A percentile compares a stretch with the other conserved stretches of the same genome.
Conservation (phyloP, 2,329 filamentous ascomycete genomes). For the Colletotrichum liriopes region DNA sequence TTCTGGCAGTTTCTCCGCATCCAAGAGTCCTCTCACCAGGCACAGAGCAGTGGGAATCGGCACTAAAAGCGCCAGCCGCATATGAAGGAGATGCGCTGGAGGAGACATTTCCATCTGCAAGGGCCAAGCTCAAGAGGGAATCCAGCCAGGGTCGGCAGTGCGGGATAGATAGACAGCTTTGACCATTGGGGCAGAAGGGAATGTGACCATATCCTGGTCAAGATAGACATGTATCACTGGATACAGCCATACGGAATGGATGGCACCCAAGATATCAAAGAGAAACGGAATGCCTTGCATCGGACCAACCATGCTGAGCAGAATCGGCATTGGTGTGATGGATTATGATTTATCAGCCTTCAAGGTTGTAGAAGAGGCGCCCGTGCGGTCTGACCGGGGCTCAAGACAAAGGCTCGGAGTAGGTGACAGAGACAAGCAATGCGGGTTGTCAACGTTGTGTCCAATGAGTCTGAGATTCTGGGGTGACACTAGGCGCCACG, state of each 20-base stretch:
- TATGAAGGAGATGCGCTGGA: conserved; percentile 6
- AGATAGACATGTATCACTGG: background rate
- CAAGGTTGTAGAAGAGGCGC: conserved; percentile 10
- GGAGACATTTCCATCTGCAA: conserved; percentile 18
- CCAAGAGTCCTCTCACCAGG: conserved; percentile 22
- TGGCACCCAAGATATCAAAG: background rate
- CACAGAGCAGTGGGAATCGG: conserved; percentile 15
- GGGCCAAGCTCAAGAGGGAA: conserved; percentile 10
- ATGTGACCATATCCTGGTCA: conserved; percentile 16
- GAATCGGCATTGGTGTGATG: conserved; percentile 22
- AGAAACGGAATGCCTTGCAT: background rate
- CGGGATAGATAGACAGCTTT: conserved; percentile 31
- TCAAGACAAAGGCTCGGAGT: background rate
- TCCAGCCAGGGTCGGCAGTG: conserved; percentile 3
- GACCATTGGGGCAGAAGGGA: conserved; percentile 16
- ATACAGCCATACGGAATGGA: background rate
- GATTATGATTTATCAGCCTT: background rate
- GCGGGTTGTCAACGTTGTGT: conserved; percentile 6
- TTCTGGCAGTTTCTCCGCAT: conserved; percentile 36
- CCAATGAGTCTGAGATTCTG: conserved; percentile 21
- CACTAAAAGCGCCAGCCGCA: conserved; percentile 7
- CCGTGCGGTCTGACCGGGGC: background rate
- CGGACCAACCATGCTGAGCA: background rate
- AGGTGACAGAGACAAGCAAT: conserved; percentile 8
- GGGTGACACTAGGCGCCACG: conserved; percentile 38